Conservation (phyloP, 2,329 filamentous ascomycete species). For the Colletotrichum sp. region DNA sequence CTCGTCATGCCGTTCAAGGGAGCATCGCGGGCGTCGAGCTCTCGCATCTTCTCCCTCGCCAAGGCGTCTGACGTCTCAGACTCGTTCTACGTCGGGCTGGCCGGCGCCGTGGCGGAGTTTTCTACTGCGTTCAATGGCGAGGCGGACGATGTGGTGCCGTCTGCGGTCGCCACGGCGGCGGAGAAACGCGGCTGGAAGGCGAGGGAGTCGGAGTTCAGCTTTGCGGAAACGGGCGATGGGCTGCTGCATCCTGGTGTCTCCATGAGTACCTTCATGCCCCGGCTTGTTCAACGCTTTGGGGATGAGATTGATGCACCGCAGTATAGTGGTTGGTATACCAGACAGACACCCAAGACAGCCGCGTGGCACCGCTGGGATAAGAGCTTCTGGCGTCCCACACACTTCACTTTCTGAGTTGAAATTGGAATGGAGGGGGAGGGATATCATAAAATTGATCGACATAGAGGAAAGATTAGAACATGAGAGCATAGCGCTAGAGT, state of each 20-base stretch:
- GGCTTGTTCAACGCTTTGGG: slow-evolving; percentile 15
- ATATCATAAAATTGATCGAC: not conserved
- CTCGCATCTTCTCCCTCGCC: slow-evolving; percentile 50
- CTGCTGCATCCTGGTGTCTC: slow-evolving; percentile 12
- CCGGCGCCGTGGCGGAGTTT: slow-evolving; percentile 52
- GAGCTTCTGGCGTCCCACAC: slow-evolving; percentile 18
- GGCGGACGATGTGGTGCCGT: not conserved
- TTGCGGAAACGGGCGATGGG: slow-evolving; percentile 32
- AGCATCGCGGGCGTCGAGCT: slow-evolving; percentile 18
- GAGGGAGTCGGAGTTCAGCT: slow-evolving; percentile 16
- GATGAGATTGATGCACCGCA: slow-evolving; percentile 8
- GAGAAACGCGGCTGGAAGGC: slow-evolving; percentile 12
- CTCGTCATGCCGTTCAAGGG: slow-evolving; percentile 39
- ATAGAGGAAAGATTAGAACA: not conserved
- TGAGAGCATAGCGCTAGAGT: not conserved
- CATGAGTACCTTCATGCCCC: slow-evolving; percentile 18
- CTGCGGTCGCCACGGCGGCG: not conserved
- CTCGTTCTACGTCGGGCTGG: slow-evolving; percentile 54
- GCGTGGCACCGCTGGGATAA: slow-evolving; percentile 15
- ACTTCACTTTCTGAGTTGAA: slow-evolving; percentile 3
- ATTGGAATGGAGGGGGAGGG: not conserved
- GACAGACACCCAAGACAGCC: slow-evolving; percentile 2
- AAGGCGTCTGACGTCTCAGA: slow-evolving; percentile 50
- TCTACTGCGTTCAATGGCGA: not conserved
- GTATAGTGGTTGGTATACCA: not conserved